These are phyloP conservation scores for Cenchrus fungigraminus DNA, from an alignment of 176 grass and related monocot genomes.

Conservation along the genomic window DNA sequence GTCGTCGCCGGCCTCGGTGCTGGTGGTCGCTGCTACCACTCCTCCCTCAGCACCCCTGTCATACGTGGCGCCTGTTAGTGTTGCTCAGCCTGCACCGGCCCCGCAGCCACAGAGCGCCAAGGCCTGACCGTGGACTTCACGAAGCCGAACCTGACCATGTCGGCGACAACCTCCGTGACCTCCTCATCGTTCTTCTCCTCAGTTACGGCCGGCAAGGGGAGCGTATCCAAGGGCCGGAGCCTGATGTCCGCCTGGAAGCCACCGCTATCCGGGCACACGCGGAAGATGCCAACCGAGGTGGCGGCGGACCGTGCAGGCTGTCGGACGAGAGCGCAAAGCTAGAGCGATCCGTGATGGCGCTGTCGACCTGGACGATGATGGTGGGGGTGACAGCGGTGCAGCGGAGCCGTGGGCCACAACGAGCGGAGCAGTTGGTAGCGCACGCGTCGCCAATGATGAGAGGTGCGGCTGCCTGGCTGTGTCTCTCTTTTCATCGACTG, in stretches of 20 bases:
- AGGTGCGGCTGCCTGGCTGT: no score
- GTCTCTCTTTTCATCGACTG: no score
- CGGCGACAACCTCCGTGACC: constrained; percentile 67
- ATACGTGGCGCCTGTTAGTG: not conserved
- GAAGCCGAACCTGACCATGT: constrained; percentile 66
- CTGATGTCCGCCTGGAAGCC: constrained; percentile 69
- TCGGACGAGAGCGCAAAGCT: no score
- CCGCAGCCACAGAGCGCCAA: constrained; percentile 52
- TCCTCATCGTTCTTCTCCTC: constrained; percentile 88
- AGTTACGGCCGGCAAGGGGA: constrained; percentile 82
- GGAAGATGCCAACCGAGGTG: constrained; percentile 31
- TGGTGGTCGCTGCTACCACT: not conserved
- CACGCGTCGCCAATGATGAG: no score
- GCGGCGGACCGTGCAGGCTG: no score
- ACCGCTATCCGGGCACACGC: constrained; percentile 62
- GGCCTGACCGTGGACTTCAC: constrained; percentile 86
- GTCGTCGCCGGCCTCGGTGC: not conserved
- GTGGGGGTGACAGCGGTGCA: no score
- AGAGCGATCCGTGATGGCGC: no score
- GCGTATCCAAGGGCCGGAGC: constrained; percentile 80
- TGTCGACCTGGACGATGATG: no score
- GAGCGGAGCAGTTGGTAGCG: no score
- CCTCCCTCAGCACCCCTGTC: not conserved
- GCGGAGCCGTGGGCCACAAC: no score
- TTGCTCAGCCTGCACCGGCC: constrained; percentile 9